phyloP scores from a whole-genome alignment of 106 monocot genomes.

The Phalaenopsis aphrodite region DNA sequence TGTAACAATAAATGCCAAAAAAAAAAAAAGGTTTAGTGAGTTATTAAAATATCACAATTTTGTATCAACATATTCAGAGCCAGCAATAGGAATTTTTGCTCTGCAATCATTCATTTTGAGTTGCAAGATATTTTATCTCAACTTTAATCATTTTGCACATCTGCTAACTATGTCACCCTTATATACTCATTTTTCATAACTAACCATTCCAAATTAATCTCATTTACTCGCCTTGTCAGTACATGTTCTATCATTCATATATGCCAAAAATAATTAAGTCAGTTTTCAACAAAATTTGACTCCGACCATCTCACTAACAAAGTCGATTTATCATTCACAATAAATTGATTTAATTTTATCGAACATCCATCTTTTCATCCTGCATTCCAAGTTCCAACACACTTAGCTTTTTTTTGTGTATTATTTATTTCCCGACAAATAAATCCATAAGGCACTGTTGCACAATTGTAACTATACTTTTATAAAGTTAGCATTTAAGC shows the following conservation, averaged over 20 bases:
- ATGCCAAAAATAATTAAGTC: neutral
- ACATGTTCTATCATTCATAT: neutral
- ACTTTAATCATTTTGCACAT: neutral
- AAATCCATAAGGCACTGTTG: no score
- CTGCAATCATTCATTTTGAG: neutral
- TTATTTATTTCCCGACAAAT: no score
- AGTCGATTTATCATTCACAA: neutral
- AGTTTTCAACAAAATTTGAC: neutral
- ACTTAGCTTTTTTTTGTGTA: no score
- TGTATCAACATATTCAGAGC: neutral
- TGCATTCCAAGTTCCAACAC: no score
- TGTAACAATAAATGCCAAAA: neutral
- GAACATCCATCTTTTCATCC: no score
- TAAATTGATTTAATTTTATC: neutral
- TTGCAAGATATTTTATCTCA: neutral
- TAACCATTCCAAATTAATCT: slow-evolving; percentile 1
- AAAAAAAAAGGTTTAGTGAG: neutral
- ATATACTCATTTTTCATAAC: neutral
- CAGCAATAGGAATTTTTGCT: neutral
- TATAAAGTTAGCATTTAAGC: no score
- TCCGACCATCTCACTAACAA: neutral
- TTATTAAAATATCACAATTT: neutral
- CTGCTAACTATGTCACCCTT: neutral
- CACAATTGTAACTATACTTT: no score
- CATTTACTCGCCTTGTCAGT: neutral